A percentile compares a stretch with the other conserved stretches of the same genome.
Conservation (phyloP, 192 early-diverging fungal genomes). For the Piromyces finnis region DNA sequence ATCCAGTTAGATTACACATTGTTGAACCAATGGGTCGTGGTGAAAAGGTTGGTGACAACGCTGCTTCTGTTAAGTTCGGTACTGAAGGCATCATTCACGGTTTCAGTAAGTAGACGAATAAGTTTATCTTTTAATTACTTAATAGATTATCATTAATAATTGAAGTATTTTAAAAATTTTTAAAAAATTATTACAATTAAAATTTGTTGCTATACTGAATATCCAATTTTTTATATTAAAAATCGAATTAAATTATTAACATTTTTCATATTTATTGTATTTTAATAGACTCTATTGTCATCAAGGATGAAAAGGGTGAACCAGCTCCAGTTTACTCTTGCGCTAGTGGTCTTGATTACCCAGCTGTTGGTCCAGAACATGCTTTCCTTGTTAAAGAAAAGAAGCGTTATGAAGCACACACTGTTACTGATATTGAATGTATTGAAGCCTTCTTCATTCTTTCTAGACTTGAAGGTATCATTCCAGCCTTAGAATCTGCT, state of each 20-base stretch:
- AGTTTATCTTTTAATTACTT: too few species aligned
- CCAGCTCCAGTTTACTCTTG: constrained; percentile 87
- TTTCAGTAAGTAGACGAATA: constrained; percentile 30
- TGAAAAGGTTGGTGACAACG: constrained; percentile 66
- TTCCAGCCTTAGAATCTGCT: constrained; percentile 88
- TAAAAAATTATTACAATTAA: too few species aligned
- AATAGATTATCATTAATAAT: too few species aligned
- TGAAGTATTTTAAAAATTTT: too few species aligned
- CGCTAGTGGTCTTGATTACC: constrained; percentile 89
- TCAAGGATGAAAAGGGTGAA: constrained; percentile 89
- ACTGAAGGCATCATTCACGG: constrained; percentile 88
- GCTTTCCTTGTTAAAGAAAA: constrained; percentile 75
- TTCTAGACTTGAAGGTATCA: constrained; percentile 67
- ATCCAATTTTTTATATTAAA: too few species aligned
- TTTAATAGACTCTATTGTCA: constrained; percentile 36
- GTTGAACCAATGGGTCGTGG: constrained; percentile 91
- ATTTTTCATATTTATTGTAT: too few species aligned
- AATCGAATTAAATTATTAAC: too few species aligned
- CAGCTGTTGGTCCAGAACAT: constrained; percentile 94
- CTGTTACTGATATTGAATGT: constrained; percentile 65
- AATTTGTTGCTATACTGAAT: too few species aligned
- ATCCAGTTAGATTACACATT: constrained; percentile 72
- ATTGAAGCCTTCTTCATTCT: constrained; percentile 55
- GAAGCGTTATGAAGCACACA: constrained; percentile 59
- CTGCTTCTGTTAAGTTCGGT: constrained; percentile 72